Evolutionary conservation across 768 basidiomycete species (phyloP).

Genomic region (Mycena rosella): DNA sequence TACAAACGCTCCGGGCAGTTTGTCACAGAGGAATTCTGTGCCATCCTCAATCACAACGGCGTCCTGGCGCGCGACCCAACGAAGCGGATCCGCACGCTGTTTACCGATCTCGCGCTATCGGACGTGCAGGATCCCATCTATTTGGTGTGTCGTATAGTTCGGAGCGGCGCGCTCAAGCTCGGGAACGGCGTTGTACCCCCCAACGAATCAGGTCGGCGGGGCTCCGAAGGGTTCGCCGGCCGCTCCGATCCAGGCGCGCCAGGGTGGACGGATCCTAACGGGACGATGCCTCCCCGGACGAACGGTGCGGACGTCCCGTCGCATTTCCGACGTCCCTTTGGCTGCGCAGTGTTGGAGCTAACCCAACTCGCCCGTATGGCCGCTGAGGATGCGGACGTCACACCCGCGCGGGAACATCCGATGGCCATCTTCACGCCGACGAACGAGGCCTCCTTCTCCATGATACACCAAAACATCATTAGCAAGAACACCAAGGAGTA

Average conservation of each 20-base stretch:
- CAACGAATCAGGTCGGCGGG: slow-evolving; percentile 60
- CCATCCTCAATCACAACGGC: slow-evolving; percentile 92
- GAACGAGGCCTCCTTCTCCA: slow-evolving; percentile 90
- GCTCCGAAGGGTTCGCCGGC: slow-evolving; percentile 59
- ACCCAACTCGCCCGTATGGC: slow-evolving; percentile 79
- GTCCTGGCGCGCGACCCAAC: slow-evolving; percentile 85
- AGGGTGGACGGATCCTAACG: slow-evolving; percentile 22
- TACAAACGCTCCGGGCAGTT: slow-evolving; percentile 91
- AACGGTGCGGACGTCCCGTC: slow-evolving; percentile 51
- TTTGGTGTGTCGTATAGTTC: slow-evolving; percentile 91
- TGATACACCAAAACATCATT: slow-evolving; percentile 96
- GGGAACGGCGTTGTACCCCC: slow-evolving; percentile 58
- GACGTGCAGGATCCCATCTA: slow-evolving; percentile 91
- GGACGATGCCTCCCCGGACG: slow-evolving; percentile 41
- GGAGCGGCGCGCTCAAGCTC: slow-evolving; percentile 89
- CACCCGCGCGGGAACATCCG: slow-evolving; percentile 77
- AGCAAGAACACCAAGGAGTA: slow-evolving; percentile 81
- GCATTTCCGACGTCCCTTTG: slow-evolving; percentile 89
- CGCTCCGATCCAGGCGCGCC: slow-evolving; percentile 24
- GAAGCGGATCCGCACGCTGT: slow-evolving; percentile 85
- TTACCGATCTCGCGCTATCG: slow-evolving; percentile 87
- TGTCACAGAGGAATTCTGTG: slow-evolving; percentile 94
- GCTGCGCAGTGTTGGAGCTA: slow-evolving; percentile 94
- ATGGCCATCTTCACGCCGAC: slow-evolving; percentile 91
- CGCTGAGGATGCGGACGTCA: slow-evolving; percentile 72